Evolutionary conservation across 2,329 filamentous ascomycete species (phyloP).

Genomic region (Sarocladiaceae sp.): DNA sequence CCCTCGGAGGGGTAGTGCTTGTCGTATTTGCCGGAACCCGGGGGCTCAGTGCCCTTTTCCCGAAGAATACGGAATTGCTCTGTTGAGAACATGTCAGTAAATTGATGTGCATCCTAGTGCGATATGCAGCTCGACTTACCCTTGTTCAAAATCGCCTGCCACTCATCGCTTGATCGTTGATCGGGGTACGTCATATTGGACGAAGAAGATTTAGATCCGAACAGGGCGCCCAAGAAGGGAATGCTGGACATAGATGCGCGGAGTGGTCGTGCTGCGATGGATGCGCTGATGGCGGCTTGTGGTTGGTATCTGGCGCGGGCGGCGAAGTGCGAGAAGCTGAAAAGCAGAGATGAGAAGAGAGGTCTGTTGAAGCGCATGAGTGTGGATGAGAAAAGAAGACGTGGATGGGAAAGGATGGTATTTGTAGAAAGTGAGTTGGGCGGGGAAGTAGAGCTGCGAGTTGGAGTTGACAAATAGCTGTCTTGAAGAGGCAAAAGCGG

Average conservation of each 20-base stretch:
- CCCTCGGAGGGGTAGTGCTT: conserved; percentile 75
- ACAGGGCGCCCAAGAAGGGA: conserved; percentile 74
- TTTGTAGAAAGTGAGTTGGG: too few relatives aligned
- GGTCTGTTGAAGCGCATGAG: conserved; percentile 9
- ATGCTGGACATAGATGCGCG: conserved; percentile 67
- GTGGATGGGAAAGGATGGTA: too few relatives aligned
- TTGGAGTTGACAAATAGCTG: background rate
- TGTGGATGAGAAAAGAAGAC: background rate
- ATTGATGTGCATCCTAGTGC: background rate
- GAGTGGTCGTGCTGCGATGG: conserved; percentile 18
- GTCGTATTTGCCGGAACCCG: conserved; percentile 79
- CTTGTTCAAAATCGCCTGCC: conserved; percentile 75
- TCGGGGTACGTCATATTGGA: conserved; percentile 73
- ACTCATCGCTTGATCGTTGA: conserved; percentile 76
- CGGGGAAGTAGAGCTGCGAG: background rate
- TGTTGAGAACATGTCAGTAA: conserved; percentile 28
- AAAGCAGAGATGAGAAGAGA: conserved; percentile 6
- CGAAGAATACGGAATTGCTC: conserved; percentile 95
- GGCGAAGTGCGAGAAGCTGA: conserved; percentile 5
- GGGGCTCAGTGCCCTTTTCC: conserved; percentile 83
- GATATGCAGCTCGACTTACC: conserved; percentile 25
- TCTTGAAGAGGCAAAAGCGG: background rate
- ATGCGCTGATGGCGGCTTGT: conserved; percentile 19
- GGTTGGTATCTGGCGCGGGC: conserved; percentile 13
- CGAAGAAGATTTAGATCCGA: conserved; percentile 54